Base-by-base conservation (phyloP, 108 stramenopile genomes). In the Aurantiochytrium sp. region DNA sequence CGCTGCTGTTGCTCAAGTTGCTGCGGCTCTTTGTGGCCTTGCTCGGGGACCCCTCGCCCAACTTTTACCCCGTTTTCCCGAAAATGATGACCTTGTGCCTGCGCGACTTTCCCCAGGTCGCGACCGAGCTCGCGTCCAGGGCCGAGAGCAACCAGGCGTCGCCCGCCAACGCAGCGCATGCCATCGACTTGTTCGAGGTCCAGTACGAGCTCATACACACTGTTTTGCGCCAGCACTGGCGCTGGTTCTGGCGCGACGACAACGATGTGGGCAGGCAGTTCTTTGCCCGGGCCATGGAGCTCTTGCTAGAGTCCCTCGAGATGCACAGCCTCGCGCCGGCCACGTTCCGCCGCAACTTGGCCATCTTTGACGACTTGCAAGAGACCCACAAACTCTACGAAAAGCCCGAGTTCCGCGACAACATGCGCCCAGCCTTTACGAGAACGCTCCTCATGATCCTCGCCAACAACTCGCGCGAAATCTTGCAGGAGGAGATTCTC, bases 1-100 rank as follows among this genome's bases (percentile, higher is more conserved):
- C 45, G 39, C 30, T 81, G 73, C 45, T 81, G 15, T 48, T 81
- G 73, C 73, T 81, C 73, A 81, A 81, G 32, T 24, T 81, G 24
- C 19, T 81, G 45, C 73, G 73, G 24, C 73, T 81, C 39, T 48
- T 81, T 41, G 39, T 48, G n/a, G 73, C 45, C n/a, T 30, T 81
- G 39, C n/a, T 81, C n/a, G 45, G 30, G 6, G 73, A 81, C 42
- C 39, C 73, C 8, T 48, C 73, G 42, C 39, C 73, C 39, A 48
- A 12, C 45, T 81, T 81, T 24, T 12, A 48, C 15, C 39, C 39
- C 42, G 39, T 81, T 6, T 42, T 81, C 27, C 73, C 73, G 10
- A 81, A 48, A 41, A 24, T 81, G 6, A 6, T 81, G 39, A 22
- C 73, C 45, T 48, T 81, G 73, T 81, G 73, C 24, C 30, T 81